phyloP scores from a whole-genome alignment of 495 filamentous ascomycete species.

The Hypoxylon perforatum region DNA sequence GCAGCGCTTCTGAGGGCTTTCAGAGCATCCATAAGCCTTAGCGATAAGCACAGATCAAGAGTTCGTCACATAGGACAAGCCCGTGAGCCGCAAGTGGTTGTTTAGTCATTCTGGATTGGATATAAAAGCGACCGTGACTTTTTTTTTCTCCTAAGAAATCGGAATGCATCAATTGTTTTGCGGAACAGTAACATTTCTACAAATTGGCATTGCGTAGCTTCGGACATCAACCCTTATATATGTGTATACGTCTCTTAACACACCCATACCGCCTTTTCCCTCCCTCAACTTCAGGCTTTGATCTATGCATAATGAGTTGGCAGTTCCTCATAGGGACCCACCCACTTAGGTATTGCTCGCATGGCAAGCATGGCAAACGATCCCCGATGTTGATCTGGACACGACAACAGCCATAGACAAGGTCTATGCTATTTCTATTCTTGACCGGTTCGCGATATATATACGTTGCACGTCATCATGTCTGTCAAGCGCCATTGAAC shows the following conservation, averaged over 20 bases:
- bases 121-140: slow-evolving; percentile 30
- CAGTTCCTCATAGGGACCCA: slow-evolving; percentile 49
- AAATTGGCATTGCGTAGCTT: slow-evolving; percentile 30
- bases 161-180: slow-evolving; percentile 24
- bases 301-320: slow-evolving; percentile 55
- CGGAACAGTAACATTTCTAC: slow-evolving; percentile 27
- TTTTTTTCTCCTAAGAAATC: slow-evolving; percentile 4
- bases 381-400: slow-evolving; percentile 36
- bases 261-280: slow-evolving; percentile 50
- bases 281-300: slow-evolving; percentile 46
- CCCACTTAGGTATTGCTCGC: slow-evolving; percentile 46
- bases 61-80: slow-evolving; percentile 51
- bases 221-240: slow-evolving; percentile 39
- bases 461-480: slow-evolving; percentile 15
- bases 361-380: slow-evolving; percentile 34
- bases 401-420: slow-evolving; percentile 25
- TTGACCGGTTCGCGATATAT: slow-evolving; percentile 15
- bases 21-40: slow-evolving; percentile 38
- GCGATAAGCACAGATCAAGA: slow-evolving; percentile 51
- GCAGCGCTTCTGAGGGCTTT: slow-evolving; percentile 34
- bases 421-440: not conserved
- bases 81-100: slow-evolving; percentile 36
- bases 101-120: slow-evolving; percentile 28
- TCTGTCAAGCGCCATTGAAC: slow-evolving; percentile 22
- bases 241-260: slow-evolving; percentile 37